Evolutionary conservation across 1,284 basidiomycete species (phyloP), one percentile per base, ranked within the genome.

Genomic region (Cystobasidium slooffiae): DNA sequence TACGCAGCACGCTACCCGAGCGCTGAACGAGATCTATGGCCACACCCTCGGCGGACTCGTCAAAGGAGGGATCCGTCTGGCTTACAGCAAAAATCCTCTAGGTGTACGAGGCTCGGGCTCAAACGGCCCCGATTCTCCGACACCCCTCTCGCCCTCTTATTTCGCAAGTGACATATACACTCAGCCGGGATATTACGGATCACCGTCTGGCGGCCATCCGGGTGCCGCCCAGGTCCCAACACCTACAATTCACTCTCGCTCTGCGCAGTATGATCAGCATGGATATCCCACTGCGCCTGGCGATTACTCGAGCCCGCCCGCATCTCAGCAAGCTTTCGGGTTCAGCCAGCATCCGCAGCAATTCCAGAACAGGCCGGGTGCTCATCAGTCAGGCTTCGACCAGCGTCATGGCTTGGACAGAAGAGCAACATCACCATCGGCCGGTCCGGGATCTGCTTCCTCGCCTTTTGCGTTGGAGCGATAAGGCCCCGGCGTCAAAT

Each of bases 21-120:
- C 94, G 16, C 86, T 98, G 81, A 88, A 90, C 76, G 91, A 95
- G 63, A 86, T 97, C 74, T 94, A 96, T 77, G 96, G 95, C n/a
- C 87, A 95, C 81, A 93, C 89, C 10, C 86, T 99, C 49, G 88
- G 89, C 76, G 94, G 95, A 0, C 84, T 95, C 31, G 91, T 99
- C 82, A 97, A 96, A 83, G 92, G 93, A 75, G 93, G 94, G 6
- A 97, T 99, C 75, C 90, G 96, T 47, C 84, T 99, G 73, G 96
- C 94, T 18, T 99, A 96, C 59, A 73, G 70, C 43, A 73, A 73
- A 31, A 73, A 73, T 62, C 70, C 70, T 10, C 44, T 73, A 12
- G 70, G 70, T n/a, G 70, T 73, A 12, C 62, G 70, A 20, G 51
- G 18, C 7, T 61, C 61, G 7, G 47, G 41, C 5, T 66, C 70